Percentiles rank a stretch among this genome's conserved stretches.
These are phyloP conservation scores for Gossypioides kirkii DNA, from an alignment of 345 rosid genomes.

Conservation along the genomic window DNA sequence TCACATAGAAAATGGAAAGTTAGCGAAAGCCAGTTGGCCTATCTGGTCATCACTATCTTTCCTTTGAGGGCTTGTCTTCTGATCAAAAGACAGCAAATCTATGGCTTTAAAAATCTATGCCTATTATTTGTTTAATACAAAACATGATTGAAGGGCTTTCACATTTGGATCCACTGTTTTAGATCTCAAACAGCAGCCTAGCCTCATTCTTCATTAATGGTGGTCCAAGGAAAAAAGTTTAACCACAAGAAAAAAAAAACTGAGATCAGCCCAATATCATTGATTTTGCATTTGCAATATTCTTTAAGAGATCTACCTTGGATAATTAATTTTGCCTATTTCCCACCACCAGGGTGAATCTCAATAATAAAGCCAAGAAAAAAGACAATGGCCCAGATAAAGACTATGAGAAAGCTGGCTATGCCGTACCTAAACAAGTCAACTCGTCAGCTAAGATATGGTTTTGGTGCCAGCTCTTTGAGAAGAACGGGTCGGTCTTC, in stretches of 20 bases:
- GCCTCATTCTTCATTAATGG: background rate
- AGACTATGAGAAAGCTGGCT: background rate
- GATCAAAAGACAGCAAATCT: conserved; percentile 11
- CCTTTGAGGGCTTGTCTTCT: conserved; percentile 14
- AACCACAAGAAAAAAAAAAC: background rate
- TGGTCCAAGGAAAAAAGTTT: background rate
- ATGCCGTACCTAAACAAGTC: background rate
- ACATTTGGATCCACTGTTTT: background rate
- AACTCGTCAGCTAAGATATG: conserved; percentile 2
- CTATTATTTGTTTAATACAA: conserved; percentile 1
- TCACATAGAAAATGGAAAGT: background rate
- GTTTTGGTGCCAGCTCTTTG: conserved; percentile 13
- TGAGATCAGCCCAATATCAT: background rate
- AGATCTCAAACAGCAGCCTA: conserved; percentile 1
- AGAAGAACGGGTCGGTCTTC: conserved; percentile 4
- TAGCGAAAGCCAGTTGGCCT: conserved; percentile 18
- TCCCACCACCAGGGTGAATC: background rate
- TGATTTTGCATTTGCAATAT: background rate
- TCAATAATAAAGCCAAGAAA: background rate
- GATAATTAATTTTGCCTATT: background rate
- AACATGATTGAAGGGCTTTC: background rate
- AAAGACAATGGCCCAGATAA: conserved; percentile 7
- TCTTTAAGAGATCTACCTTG: background rate
- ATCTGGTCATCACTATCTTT: conserved; percentile 6
- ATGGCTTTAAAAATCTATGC: conserved; percentile 12